phyloP scores from a whole-genome alignment of 305 asterid species.

The Striga hermonthica region DNA sequence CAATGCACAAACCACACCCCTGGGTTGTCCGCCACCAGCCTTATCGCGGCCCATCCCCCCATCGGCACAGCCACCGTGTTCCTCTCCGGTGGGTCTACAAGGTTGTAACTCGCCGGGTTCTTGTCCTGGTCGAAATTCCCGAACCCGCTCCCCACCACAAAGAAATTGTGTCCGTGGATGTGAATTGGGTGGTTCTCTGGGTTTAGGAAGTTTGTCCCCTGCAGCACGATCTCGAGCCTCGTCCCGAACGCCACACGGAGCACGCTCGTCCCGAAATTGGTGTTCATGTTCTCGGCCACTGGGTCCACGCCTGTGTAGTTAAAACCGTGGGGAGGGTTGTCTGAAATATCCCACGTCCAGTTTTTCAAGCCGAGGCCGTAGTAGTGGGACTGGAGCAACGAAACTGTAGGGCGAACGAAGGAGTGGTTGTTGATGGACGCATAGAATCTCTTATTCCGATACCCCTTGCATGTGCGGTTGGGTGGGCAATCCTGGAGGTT shows the following conservation, averaged over 20 bases:
- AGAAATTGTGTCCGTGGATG: slow-evolving; percentile 76
- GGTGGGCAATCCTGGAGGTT: slow-evolving; percentile 71
- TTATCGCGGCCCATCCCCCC: slow-evolving; percentile 80
- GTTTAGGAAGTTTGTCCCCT: slow-evolving; percentile 57
- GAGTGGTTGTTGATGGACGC: slow-evolving; percentile 84
- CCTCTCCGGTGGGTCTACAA: slow-evolving; percentile 78
- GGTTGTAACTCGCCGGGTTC: slow-evolving; percentile 49
- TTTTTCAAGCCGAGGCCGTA: slow-evolving; percentile 23
- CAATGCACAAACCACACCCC: slow-evolving; percentile 87
- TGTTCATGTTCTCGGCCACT: slow-evolving; percentile 56
- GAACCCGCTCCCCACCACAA: slow-evolving; percentile 68
- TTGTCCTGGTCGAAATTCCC: slow-evolving; percentile 51
- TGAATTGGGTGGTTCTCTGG: slow-evolving; percentile 80
- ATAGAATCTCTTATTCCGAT: slow-evolving; percentile 44
- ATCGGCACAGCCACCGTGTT: slow-evolving; percentile 78
- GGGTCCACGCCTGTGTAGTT: slow-evolving; percentile 66
- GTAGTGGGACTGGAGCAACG: slow-evolving; percentile 56
- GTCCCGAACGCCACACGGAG: slow-evolving; percentile 49
- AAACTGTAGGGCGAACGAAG: slow-evolving; percentile 43
- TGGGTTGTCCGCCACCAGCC: slow-evolving; percentile 61
- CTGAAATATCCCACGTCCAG: slow-evolving; percentile 43
- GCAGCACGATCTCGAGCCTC: slow-evolving; percentile 60
- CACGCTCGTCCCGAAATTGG: slow-evolving; percentile 50
- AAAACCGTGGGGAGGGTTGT: slow-evolving; percentile 50
- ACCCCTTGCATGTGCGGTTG: slow-evolving; percentile 64